Conservation (phyloP, 1,139 yeast species). For the Kluyveromyces sp. region DNA sequence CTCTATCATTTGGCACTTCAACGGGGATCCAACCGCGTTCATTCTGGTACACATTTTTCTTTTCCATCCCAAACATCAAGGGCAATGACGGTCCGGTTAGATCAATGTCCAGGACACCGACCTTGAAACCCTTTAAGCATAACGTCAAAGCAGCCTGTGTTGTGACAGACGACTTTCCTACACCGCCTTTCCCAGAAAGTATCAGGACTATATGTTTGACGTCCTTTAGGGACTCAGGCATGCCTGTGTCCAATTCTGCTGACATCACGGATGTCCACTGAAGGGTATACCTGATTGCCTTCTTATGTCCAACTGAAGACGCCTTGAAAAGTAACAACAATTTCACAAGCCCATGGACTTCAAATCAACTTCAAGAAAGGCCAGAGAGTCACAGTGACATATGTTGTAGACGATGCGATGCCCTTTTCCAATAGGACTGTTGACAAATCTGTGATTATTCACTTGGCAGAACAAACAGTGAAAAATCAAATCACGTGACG, state of each 20-base stretch:
- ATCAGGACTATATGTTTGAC: constrained; percentile 77
- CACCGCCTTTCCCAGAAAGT: constrained; percentile 95
- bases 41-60: constrained; percentile 72
- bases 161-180: constrained; percentile 93
- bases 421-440: background rate
- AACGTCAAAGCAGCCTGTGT: constrained; percentile 83
- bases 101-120: constrained; percentile 92
- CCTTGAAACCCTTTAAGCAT: constrained; percentile 62
- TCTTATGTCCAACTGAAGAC: no score
- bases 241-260: constrained; percentile 21
- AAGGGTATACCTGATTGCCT: no score
- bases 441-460: background rate
- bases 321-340: no score
- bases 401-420: background rate
- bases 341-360: no score
- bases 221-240: constrained; percentile 48
- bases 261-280: background rate
- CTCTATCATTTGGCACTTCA: constrained; percentile 30
- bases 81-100: constrained; percentile 96
- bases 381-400: no score
- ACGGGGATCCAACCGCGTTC: constrained; percentile 92
- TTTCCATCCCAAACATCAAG: constrained; percentile 89
- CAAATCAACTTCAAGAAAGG: no score
- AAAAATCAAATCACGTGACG: background rate
- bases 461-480: no score